Base-by-base conservation (phyloP, 2,329 filamentous ascomycete genomes). In the Ceratocystis diversiconidia region DNA sequence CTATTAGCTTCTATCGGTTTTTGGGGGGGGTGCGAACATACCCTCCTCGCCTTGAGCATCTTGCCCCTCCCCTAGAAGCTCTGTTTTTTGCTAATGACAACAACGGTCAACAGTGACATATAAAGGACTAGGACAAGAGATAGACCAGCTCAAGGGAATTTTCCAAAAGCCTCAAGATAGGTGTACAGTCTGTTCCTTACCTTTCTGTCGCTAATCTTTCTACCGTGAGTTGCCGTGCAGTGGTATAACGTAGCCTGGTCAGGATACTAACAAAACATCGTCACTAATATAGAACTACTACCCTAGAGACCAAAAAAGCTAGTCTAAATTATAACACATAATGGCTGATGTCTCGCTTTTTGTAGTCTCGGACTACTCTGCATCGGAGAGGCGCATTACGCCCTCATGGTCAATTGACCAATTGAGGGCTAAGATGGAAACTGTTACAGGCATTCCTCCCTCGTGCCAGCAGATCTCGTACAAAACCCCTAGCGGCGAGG, bases 401-500 rank as follows among this genome's bases (percentile, higher is more conserved):
- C 92, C 92, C 15, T 87, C 92, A 70, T 99, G 94, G 94, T 87
- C 87, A 68, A 87, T 99, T 73, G 80, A 82, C 65, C 86, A 90
- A 71, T 82, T 97, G 71, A 96, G 92, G 78, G 77, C 81, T 64
- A 95, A 94, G 75, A 85, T 99, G 63, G 92, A 97, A 76, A 88
- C 90, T 68, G 86, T 97, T 76, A 97, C 92, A 1, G 94, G 94
- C 68, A 85, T 97, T 46, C 92, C 94, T 17, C 89, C 92, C 10
- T 82, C 82, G 36, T 85, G 82, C 68, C 94, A 97, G 75, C 84
- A 80, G 68, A 81, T 99, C 68, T 85, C 80, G 36, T 79, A 96
- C 73, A 89, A 86, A 73, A 78, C 85, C 17, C 79, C 82, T 43
- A 76, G 78, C 66, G 73, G 73, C 43, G 81, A 85, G 69, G 79